These are phyloP conservation scores for Saitozyma sp. DNA, from an alignment of 768 basidiomycete genomes.

Conservation along the genomic window DNA sequence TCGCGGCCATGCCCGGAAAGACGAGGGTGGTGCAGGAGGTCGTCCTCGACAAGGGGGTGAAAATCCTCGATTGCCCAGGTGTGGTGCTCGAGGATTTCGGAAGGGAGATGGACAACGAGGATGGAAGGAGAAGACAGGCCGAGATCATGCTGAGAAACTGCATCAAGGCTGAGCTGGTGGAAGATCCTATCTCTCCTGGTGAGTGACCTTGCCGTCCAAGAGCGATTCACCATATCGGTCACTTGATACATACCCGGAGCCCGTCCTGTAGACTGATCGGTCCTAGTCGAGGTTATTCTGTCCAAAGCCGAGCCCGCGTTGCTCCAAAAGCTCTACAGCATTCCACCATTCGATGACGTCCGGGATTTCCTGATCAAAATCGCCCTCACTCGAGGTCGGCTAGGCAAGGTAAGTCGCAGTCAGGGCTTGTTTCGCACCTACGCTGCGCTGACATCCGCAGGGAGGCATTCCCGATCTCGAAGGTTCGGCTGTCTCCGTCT, in stretches of 20 bases:
- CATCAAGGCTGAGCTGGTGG: slow-evolving; percentile 83
- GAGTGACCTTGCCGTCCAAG: slow-evolving; percentile 41
- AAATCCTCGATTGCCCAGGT: slow-evolving; percentile 92
- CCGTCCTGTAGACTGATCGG: background rate
- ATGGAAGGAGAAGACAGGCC: slow-evolving; percentile 55
- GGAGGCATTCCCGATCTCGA: slow-evolving; percentile 89
- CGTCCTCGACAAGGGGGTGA: slow-evolving; percentile 86
- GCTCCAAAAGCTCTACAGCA: slow-evolving; percentile 80
- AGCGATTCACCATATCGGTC: background rate
- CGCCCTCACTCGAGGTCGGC: slow-evolving; percentile 74
- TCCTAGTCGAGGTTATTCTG: slow-evolving; percentile 81
- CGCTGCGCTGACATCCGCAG: slow-evolving; percentile 52
- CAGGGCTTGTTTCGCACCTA: background rate
- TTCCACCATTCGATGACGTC: slow-evolving; percentile 70
- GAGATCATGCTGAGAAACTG: slow-evolving; percentile 80
- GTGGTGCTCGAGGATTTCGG: slow-evolving; percentile 87
- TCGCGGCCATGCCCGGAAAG: slow-evolving; percentile 91
- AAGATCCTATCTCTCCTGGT: slow-evolving; percentile 89
- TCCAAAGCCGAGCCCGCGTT: slow-evolving; percentile 67
- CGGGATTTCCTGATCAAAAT: slow-evolving; percentile 88
- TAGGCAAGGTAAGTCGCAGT: slow-evolving; percentile 66
- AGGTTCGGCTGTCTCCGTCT: slow-evolving; percentile 73
- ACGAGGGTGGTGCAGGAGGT: slow-evolving; percentile 89
- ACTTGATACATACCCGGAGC: background rate
- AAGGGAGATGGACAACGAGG: slow-evolving; percentile 54